Base-by-base conservation (phyloP, 371 early-diverging fungal species). In the Massospora cicadina region DNA sequence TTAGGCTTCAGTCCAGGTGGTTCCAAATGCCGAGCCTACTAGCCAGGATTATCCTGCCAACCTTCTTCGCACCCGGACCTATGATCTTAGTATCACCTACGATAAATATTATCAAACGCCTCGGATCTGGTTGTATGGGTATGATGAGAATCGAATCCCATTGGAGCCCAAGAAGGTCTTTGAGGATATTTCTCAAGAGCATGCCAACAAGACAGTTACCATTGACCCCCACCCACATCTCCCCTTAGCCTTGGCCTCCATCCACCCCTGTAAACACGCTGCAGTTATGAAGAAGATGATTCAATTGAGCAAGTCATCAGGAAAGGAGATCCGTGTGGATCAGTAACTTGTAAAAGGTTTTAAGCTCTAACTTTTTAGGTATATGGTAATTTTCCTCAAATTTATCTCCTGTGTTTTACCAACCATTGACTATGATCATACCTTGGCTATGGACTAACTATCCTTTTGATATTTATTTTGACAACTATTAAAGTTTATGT, bases 61-160 rank as follows among this genome's bases (percentile, higher is more conserved):
- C 71, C 89, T 95, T 69, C 74, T 95, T 65, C 86, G 82, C 63
- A 93, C 93, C 25, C 85, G 97, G 67, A 95, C 96, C 1, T 98
- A 95, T 70, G 96, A 95, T 75, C 80, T 98, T 33, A 88, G 88
- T 69, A 98, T 98, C 68, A 94, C 96, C 13, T 98, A 98, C 76
- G 98, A 98, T 82, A 98, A 98, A 74, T 95, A 94, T 73, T 94
- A 94, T 70, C 94, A 93, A 73, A 95, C 95, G 0, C 98, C 98
- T 13, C 85, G 95, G 31, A 85, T 98, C 67, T 96, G 91, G 90
- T 79, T 98, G 64, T 91, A 87, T 77, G 98, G 98, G 3, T 98
- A 95, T 72, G 89, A 89, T 75, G 94, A 94, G 77, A 76, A 89
- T 65, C 86, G 93, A 27, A 79, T 79, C 23, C 95, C 96, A 10